Percentiles rank a stretch among this genome's conserved stretches.
Conservation (phyloP, 441 rosid species). For the Biscutella laevigata region DNA sequence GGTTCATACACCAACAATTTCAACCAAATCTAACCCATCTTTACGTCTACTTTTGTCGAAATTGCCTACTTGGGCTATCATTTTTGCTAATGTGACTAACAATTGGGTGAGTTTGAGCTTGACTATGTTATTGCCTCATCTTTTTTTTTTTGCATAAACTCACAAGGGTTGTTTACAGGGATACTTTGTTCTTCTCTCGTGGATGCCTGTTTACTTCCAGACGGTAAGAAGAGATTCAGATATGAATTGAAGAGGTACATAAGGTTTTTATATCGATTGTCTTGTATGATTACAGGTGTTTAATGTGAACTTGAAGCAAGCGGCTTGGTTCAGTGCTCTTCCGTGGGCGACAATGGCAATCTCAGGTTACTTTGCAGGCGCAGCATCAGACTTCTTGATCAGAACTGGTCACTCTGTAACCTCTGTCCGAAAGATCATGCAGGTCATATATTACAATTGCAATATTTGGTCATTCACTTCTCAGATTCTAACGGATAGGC, state of each 20-base stretch:
- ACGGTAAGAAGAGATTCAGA: slow-evolving; percentile 36
- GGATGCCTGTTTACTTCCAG: slow-evolving; percentile 97
- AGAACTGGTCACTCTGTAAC: slow-evolving; percentile 68
- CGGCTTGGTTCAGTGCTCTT: slow-evolving; percentile 95
- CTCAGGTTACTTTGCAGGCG: slow-evolving; percentile 72
- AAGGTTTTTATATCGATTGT: not conserved
- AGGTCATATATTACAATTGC: too few relatives aligned
- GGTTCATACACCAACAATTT: slow-evolving; percentile 15
- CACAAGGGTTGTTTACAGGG: slow-evolving; percentile 45
- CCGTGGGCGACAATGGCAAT: slow-evolving; percentile 99
- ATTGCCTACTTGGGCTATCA: slow-evolving; percentile 79
- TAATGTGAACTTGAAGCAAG: slow-evolving; percentile 75
- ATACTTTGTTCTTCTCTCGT: slow-evolving; percentile 86
- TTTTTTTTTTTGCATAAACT: not conserved
- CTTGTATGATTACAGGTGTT: slow-evolving; percentile 42
- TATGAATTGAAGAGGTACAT: not conserved
- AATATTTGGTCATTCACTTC: slow-evolving; percentile 20
- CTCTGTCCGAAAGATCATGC: slow-evolving; percentile 77
- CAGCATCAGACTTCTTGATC: slow-evolving; percentile 54
- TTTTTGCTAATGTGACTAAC: slow-evolving; percentile 72
- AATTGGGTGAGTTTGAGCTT: slow-evolving; percentile 64
- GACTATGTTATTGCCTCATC: not conserved
- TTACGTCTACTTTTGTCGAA: slow-evolving; percentile 53
- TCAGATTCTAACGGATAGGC: not conserved
- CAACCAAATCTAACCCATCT: slow-evolving; percentile 35